phyloP scores from a whole-genome alignment of 2,329 filamentous ascomycete species.

The Alternaria arbusti region DNA sequence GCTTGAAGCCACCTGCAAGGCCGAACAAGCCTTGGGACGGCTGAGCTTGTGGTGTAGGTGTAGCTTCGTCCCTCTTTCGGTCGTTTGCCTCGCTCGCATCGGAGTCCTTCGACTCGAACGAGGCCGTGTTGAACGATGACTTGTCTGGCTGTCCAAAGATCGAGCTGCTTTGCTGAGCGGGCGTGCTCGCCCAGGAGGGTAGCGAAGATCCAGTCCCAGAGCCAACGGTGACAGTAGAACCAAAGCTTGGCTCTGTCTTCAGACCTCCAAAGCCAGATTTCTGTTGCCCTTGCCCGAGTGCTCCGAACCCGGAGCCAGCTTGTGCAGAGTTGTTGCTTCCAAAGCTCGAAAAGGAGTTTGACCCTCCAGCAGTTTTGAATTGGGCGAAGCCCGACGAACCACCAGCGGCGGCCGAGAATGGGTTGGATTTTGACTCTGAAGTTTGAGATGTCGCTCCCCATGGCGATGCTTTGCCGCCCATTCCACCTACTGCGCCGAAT shows the following conservation, averaged over 20 bases:
- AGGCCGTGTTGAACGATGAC: conserved; percentile 38
- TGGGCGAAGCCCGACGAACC: conserved; percentile 42
- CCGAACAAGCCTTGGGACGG: conserved; percentile 41
- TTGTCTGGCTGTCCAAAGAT: conserved; percentile 37
- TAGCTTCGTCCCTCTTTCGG: conserved; percentile 43
- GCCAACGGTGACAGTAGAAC: conserved; percentile 50
- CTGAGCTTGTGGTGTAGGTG: conserved; percentile 41
- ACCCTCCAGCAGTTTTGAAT: conserved; percentile 27
- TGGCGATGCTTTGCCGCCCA: conserved; percentile 27
- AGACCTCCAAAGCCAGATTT: conserved; percentile 39
- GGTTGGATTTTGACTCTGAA: conserved; percentile 34
- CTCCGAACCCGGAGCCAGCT: conserved; percentile 33
- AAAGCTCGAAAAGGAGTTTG: conserved; percentile 25
- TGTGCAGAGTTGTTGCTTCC: conserved; percentile 7
- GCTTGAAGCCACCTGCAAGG: conserved; percentile 63
- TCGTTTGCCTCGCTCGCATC: conserved; percentile 37
- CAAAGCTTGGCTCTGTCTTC: conserved; percentile 46
- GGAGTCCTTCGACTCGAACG: conserved; percentile 39
- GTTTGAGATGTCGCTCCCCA: conserved; percentile 32
- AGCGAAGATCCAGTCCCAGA: conserved; percentile 43
- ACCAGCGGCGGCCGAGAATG: conserved; percentile 40
- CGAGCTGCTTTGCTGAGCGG: conserved; percentile 34
- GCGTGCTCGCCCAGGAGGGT: conserved; percentile 42
- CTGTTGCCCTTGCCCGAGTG: conserved; percentile 34
- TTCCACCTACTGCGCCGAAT: conserved; percentile 32